These are phyloP conservation scores for Phytophthora chlamydospora DNA, from an alignment of 352 stramenopile species.

Conservation along the genomic window DNA sequence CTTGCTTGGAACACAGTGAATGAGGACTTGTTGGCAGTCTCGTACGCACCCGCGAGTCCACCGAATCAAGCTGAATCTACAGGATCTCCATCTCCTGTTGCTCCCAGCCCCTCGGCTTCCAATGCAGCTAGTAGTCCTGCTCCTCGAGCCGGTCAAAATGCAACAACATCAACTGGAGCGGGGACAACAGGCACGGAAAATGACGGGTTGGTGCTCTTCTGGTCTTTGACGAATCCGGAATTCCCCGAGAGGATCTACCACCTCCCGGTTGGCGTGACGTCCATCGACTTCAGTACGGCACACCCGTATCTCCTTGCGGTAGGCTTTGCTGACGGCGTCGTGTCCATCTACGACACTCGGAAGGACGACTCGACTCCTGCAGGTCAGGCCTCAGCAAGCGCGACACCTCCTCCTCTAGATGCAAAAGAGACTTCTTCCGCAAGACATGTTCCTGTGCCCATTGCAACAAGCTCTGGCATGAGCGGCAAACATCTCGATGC, in stretches of 20 bases:
- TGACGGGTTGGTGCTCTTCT: slow-evolving; percentile 93
- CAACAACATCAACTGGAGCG: background rate
- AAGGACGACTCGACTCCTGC: slow-evolving; percentile 49
- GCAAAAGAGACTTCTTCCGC: background rate
- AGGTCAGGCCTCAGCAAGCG: slow-evolving; percentile 7
- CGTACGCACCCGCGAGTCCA: slow-evolving; percentile 59
- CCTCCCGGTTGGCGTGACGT: slow-evolving; percentile 79
- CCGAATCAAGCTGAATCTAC: background rate
- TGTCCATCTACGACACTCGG: slow-evolving; percentile 92
- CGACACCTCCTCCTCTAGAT: background rate
- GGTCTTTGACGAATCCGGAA: slow-evolving; percentile 93
- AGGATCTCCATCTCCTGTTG: slow-evolving; percentile 2
- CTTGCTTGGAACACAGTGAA: slow-evolving; percentile 90
- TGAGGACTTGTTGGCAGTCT: slow-evolving; percentile 91
- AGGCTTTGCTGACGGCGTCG: slow-evolving; percentile 89
- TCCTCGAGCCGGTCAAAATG: slow-evolving; percentile 14
- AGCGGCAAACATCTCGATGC: slow-evolving; percentile 88
- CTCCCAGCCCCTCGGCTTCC: background rate
- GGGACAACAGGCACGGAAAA: slow-evolving; percentile 13
- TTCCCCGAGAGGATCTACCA: slow-evolving; percentile 91
- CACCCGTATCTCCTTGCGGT: slow-evolving; percentile 91
- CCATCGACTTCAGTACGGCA: slow-evolving; percentile 87
- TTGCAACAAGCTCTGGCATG: slow-evolving; percentile 64
- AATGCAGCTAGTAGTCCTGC: slow-evolving; percentile 4
- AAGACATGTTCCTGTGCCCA: slow-evolving; percentile 40